These are phyloP conservation scores for Priceomyces fermenticarens DNA, from an alignment of 805 yeast species.

Conservation along the genomic window DNA sequence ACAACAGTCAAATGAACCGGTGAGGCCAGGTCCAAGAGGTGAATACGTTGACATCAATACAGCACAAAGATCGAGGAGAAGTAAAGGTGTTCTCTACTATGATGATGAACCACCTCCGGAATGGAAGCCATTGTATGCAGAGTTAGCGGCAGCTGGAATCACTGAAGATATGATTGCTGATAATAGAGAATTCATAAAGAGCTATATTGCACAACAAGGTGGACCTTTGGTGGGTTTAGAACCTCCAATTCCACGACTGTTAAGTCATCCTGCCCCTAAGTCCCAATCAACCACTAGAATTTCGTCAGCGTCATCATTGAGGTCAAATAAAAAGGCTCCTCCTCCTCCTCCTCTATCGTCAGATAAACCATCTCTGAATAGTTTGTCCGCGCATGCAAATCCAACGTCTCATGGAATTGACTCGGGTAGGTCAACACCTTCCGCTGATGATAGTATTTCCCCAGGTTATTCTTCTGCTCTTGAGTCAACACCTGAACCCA, in stretches of 20 bases:
- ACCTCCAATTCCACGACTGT: slow-evolving; percentile 74
- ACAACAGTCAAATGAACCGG: slow-evolving; percentile 16
- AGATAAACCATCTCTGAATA: slow-evolving; percentile 7
- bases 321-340: slow-evolving; percentile 27
- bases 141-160: slow-evolving; percentile 74
- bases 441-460: slow-evolving; percentile 18
- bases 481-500: slow-evolving; percentile 11
- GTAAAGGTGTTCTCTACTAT: slow-evolving; percentile 63
- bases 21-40: slow-evolving; percentile 62
- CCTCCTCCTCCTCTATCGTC: slow-evolving; percentile 41
- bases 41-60: slow-evolving; percentile 46
- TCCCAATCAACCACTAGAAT: slow-evolving; percentile 5
- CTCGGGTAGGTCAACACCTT: slow-evolving; percentile 30
- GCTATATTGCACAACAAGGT: slow-evolving; percentile 69
- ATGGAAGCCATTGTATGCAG: slow-evolving; percentile 73
- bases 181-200: slow-evolving; percentile 77
- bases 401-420: slow-evolving; percentile 42
- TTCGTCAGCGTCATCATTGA: slow-evolving; percentile 13
- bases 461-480: slow-evolving; percentile 8
- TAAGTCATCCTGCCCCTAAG: slow-evolving; percentile 1
- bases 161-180: slow-evolving; percentile 88
- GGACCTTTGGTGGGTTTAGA: slow-evolving; percentile 80
- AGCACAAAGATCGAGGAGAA: slow-evolving; percentile 54
- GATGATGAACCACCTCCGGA: slow-evolving; percentile 81
- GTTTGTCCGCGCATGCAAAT: background rate